A percentile compares a stretch with the other conserved stretches of the same genome.
Conservation (phyloP, 2,329 filamentous ascomycete species). For the Arthrobotrys sphaeroides region DNA sequence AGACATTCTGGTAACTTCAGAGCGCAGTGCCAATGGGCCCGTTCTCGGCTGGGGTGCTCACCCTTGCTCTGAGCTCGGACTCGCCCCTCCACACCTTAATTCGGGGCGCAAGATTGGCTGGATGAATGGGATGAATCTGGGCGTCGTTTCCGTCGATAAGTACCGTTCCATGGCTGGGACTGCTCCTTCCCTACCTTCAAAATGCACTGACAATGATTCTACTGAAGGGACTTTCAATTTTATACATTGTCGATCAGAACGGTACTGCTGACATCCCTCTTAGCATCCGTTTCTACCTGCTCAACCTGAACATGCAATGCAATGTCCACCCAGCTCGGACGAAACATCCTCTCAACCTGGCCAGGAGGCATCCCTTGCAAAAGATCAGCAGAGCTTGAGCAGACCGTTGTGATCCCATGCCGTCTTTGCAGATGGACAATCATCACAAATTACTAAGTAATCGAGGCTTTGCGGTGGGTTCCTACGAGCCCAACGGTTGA, state of each 20-base stretch:
- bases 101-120: conserved; percentile 24
- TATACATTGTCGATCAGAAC: conserved; percentile 3
- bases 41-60: background rate
- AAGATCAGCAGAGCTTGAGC: background rate
- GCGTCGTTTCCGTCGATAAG: conserved; percentile 13
- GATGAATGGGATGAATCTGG: conserved; percentile 2
- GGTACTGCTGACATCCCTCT: conserved; percentile 13
- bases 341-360: background rate
- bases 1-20: background rate
- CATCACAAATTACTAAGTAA: background rate
- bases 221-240: background rate
- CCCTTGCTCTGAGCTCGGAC: conserved; percentile 24
- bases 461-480: background rate
- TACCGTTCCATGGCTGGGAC: conserved; percentile 14
- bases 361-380: background rate
- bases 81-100: conserved; percentile 51
- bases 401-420: background rate
- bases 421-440: background rate
- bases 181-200: background rate
- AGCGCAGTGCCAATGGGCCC: background rate
- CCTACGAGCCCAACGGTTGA: background rate
- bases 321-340: background rate
- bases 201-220: background rate
- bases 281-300: background rate
- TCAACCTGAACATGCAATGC: background rate